phyloP scores from a whole-genome alignment of 805 yeast species.

The Suhomyces canberraensis region DNA sequence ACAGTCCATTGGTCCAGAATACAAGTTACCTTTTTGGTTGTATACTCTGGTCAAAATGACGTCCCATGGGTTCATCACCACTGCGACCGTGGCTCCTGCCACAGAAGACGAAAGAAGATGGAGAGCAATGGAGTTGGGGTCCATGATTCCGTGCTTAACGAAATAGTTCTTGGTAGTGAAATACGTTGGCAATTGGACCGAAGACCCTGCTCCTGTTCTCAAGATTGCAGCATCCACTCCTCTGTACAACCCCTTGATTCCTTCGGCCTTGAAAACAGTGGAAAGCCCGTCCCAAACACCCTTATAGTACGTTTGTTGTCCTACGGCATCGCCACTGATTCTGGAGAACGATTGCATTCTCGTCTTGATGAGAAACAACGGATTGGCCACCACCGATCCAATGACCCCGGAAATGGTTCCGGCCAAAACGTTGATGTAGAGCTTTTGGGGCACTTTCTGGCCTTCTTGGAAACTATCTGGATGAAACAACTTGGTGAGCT shows the following conservation, averaged over 20 bases:
- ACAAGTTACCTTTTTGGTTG: slow-evolving; percentile 86
- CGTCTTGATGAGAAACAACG: slow-evolving; percentile 88
- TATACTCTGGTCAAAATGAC: slow-evolving; percentile 92
- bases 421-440: slow-evolving; percentile 64
- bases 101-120: slow-evolving; percentile 72
- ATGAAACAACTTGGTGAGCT: slow-evolving; percentile 51
- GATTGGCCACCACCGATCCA: slow-evolving; percentile 89
- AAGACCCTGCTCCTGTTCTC: slow-evolving; percentile 93
- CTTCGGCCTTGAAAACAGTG: slow-evolving; percentile 63
- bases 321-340: slow-evolving; percentile 48
- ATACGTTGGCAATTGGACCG: slow-evolving; percentile 92
- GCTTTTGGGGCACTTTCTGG: slow-evolving; percentile 30
- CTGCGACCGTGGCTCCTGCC: slow-evolving; percentile 89
- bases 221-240: slow-evolving; percentile 94
- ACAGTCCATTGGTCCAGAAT: slow-evolving; percentile 88
- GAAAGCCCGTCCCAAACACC: slow-evolving; percentile 65
- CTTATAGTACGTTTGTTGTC: slow-evolving; percentile 88
- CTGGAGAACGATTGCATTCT: slow-evolving; percentile 93
- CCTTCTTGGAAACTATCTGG: slow-evolving; percentile 48
- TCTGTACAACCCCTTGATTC: slow-evolving; percentile 73
- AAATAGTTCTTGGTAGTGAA: slow-evolving; percentile 68
- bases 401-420: slow-evolving; percentile 85
- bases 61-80: slow-evolving; percentile 98
- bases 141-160: slow-evolving; percentile 44
- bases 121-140: slow-evolving; percentile 58